Evolutionary conservation across 495 filamentous ascomycete species (phyloP).

Genomic region (Talaromyces nanjingensis): DNA sequence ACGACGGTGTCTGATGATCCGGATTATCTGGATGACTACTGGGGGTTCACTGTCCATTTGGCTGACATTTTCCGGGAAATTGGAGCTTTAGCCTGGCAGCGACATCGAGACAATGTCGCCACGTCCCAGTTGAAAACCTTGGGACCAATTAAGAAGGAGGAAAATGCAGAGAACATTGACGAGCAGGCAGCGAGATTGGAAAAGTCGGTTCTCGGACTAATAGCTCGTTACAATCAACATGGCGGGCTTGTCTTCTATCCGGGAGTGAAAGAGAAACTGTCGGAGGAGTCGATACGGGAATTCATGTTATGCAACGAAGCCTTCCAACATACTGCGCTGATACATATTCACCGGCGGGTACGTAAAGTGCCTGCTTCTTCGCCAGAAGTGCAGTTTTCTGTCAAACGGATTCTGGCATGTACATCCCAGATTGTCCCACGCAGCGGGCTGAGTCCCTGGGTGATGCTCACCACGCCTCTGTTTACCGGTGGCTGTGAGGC

Average conservation of each 20-base stretch:
- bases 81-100: slow-evolving; percentile 36
- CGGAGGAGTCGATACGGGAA: slow-evolving; percentile 27
- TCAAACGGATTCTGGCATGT: slow-evolving; percentile 36
- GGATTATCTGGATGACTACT: slow-evolving; percentile 42
- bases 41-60: slow-evolving; percentile 38
- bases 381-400: slow-evolving; percentile 31
- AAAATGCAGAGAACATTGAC: slow-evolving; percentile 22
- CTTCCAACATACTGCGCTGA: slow-evolving; percentile 40
- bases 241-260: slow-evolving; percentile 32
- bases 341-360: slow-evolving; percentile 37
- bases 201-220: slow-evolving; percentile 27
- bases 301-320: slow-evolving; percentile 41
- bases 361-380: slow-evolving; percentile 28
- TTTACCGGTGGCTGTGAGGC: slow-evolving; percentile 43
- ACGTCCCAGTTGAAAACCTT: not conserved
- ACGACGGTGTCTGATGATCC: slow-evolving; percentile 10
- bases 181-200: slow-evolving; percentile 29
- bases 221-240: slow-evolving; percentile 25
- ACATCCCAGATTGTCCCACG: slow-evolving; percentile 36
- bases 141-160: slow-evolving; percentile 10
- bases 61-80: slow-evolving; percentile 37
- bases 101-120: slow-evolving; percentile 14
- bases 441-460: slow-evolving; percentile 37
- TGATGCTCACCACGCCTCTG: slow-evolving; percentile 39
- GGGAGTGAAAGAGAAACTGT: slow-evolving; percentile 29